Conservation (phyloP, 768 basidiomycete species). For the Psilocybe azurescens region DNA sequence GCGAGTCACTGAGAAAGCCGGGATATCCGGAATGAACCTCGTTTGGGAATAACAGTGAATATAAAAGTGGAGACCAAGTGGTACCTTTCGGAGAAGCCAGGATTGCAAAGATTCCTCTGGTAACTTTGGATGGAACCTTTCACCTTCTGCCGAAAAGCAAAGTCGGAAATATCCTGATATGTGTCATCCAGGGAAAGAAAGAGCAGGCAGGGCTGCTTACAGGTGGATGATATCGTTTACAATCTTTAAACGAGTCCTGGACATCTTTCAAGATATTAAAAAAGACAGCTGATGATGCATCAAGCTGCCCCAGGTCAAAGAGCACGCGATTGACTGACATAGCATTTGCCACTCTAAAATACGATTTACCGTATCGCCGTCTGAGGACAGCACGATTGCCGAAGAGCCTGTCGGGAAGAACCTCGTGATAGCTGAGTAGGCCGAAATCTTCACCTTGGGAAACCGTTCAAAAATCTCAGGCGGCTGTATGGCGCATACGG, state of each 20-base stretch:
- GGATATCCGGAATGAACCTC: not conserved
- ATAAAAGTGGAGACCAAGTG: not conserved
- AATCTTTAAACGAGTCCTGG: no score
- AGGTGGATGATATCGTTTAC: not conserved
- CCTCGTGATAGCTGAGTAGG: not conserved
- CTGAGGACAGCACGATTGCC: no score
- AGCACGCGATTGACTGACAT: not conserved
- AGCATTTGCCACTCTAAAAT: not conserved
- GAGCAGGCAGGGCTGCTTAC: not conserved
- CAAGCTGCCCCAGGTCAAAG: no score
- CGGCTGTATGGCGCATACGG: not conserved
- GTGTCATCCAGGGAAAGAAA: not conserved
- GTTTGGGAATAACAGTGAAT: not conserved
- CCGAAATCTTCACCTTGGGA: not conserved
- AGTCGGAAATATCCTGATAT: not conserved
- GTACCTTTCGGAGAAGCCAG: conserved; percentile 2
- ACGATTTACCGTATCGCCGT: not conserved
- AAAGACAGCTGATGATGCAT: no score
- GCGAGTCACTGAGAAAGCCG: not conserved
- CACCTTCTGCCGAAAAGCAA: not conserved
- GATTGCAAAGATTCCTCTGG: conserved; percentile 5
- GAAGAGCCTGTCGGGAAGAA: no score
- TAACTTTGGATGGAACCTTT: not conserved
- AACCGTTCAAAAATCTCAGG: not conserved
- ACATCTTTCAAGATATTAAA: no score